These are phyloP conservation scores for Kokia cookei DNA, from an alignment of 441 rosid species.

Conservation along the genomic window DNA sequence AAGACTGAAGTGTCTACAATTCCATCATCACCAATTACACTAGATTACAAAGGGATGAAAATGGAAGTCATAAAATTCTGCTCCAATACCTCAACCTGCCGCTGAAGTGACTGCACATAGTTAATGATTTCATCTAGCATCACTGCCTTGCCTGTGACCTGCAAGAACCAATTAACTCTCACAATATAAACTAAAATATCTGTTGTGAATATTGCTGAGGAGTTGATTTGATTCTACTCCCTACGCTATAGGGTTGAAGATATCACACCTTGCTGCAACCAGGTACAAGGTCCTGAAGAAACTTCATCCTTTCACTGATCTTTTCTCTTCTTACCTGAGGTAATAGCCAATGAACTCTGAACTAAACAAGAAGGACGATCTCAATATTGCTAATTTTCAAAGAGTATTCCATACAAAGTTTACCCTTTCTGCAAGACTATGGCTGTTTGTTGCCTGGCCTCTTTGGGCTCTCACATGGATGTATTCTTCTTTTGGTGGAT, in stretches of 20 bases:
- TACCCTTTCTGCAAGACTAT: constrained; percentile 98
- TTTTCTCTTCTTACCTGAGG: constrained; percentile 90
- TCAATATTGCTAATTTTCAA: constrained; percentile 4
- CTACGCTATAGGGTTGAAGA: constrained; percentile 7
- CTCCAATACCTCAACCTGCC: constrained; percentile 67
- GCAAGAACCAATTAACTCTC: constrained; percentile 21
- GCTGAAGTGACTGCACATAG: constrained; percentile 68
- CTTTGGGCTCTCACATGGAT: constrained; percentile 95
- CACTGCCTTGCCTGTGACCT: constrained; percentile 79
- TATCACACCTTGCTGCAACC: constrained; percentile 90
- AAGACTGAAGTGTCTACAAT: not conserved
- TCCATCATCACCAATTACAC: not conserved
- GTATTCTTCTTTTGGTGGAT: constrained; percentile 83
- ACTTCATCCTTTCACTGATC: constrained; percentile 97
- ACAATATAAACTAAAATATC: constrained; percentile 7
- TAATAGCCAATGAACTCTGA: constrained; percentile 18
- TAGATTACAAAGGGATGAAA: not conserved
- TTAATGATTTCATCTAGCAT: constrained; percentile 79
- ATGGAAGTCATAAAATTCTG: not conserved
- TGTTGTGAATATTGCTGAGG: not conserved
- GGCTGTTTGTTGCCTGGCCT: constrained; percentile 98
- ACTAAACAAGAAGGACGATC: not conserved
- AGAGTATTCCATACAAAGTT: constrained; percentile 13
- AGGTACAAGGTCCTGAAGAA: constrained; percentile 98
- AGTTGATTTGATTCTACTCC: not conserved